Base-by-base conservation (phyloP, 2,329 filamentous ascomycete species). In the Diplodia intermedia region DNA sequence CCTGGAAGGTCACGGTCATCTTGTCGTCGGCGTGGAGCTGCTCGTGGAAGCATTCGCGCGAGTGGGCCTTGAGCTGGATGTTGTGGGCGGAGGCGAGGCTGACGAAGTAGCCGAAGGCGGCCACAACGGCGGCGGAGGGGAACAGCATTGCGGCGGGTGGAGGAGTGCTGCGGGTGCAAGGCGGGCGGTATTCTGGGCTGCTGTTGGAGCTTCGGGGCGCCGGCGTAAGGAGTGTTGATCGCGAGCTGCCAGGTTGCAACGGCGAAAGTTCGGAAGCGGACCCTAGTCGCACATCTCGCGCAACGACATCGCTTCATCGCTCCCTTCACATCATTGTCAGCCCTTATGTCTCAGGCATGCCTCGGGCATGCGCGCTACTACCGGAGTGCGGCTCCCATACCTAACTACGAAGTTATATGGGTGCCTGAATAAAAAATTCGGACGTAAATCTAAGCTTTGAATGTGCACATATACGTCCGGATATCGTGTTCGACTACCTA, bases 1-100 rank as follows among this genome's bases (percentile, higher is more conserved):
- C 94, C 84, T 98, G 95, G 86, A 96, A 99, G 36, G 94, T 97
- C 69, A 99, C 94, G 9, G 93, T 97, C 95, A 99, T 99, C 82
- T 91, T 92, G 84, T 99, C 95, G 81, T 97, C 95, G 79, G 87
- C 88, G 84, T 97, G 94, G 69, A 99, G 89, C 74, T 85, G 82
- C 84, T 99, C 95, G 85, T 97, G 92, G 86, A 98, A 99, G 85
- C 95, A 99, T 85, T 99, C 95, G 82, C 93, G 89, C 77, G 93
- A 92, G 82, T 99, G 93, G 74, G 94, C 91, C 71, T 90, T 90
- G 76, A 99, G 89, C 80, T 95, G 92, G 82, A 99, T 98, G 85
- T 96, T 98, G 88, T 99, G 95, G 74, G 92, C 93, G 72, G 88
- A 80, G 70, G 87, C 86, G 72, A 89, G 85, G 74, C 88, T 86